Conservation (phyloP, 2,329 filamentous ascomycete genomes). For the Neopestalotiopsis clavispora region DNA sequence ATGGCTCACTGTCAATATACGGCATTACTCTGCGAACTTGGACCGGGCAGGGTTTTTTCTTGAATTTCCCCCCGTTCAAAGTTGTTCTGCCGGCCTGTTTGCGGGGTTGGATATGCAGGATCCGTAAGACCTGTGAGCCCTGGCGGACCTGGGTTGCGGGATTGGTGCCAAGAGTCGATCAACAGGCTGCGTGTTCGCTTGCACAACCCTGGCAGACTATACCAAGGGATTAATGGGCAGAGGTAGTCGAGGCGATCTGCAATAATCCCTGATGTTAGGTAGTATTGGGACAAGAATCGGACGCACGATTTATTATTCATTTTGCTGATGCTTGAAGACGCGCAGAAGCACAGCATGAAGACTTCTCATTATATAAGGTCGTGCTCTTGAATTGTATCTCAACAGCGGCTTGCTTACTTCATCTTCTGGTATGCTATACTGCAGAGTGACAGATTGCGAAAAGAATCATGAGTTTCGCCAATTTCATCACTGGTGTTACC, state of each 20-base stretch:
- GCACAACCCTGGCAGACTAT: not conserved
- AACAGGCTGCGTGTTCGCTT: not conserved
- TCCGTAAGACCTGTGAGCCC: not conserved
- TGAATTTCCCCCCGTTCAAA: too few species aligned
- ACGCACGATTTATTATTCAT: too few species aligned
- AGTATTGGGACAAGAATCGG: too few species aligned
- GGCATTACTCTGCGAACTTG: too few species aligned
- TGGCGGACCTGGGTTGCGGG: not conserved
- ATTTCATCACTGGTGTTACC: not conserved
- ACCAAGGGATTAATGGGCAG: not conserved
- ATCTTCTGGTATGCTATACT: too few species aligned
- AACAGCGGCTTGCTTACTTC: too few species aligned
- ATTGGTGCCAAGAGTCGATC: not conserved
- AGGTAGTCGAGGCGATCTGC: not conserved
- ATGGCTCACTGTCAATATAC: too few species aligned
- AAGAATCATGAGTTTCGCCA: not conserved
- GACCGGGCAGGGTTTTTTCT: too few species aligned
- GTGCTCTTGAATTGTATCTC: too few species aligned
- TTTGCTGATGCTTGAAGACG: too few species aligned
- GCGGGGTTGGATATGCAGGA: not conserved
- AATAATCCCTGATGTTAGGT: not conserved
- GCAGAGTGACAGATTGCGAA: not conserved
- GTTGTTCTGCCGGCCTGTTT: not conserved
- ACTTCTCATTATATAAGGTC: too few species aligned
- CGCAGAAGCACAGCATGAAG: too few species aligned